Conservation (phyloP, 495 filamentous ascomycete genomes). For the Aspergillus hancockii region DNA sequence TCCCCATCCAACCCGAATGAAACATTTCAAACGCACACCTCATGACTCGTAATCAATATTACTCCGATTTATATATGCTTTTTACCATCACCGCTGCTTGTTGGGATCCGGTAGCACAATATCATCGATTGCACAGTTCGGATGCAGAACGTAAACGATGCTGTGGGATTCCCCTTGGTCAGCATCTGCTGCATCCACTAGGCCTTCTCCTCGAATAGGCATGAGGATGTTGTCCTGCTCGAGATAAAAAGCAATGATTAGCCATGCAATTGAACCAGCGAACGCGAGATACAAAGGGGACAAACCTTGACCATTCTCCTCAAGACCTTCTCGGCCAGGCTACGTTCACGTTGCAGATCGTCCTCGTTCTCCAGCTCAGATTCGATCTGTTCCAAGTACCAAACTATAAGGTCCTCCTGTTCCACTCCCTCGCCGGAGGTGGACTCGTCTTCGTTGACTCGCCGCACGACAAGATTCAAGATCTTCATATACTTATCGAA, state of each 20-base stretch:
- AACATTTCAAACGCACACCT: slow-evolving; percentile 10
- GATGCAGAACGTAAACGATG: slow-evolving; percentile 88
- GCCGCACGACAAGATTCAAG: slow-evolving; percentile 77
- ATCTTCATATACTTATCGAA: slow-evolving; percentile 95
- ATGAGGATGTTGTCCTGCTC: slow-evolving; percentile 86
- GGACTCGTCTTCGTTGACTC: slow-evolving; percentile 75
- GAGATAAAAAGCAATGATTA: slow-evolving; percentile 12
- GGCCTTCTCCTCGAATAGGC: slow-evolving; percentile 82
- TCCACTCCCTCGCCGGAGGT: slow-evolving; percentile 83
- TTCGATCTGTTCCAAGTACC: slow-evolving; percentile 96
- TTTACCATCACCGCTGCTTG: background rate
- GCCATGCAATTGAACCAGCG: slow-evolving; percentile 3
- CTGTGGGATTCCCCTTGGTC: slow-evolving; percentile 50
- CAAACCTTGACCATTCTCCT: slow-evolving; percentile 95
- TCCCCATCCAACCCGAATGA: slow-evolving; percentile 11
- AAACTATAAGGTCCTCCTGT: slow-evolving; percentile 78
- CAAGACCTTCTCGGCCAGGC: slow-evolving; percentile 80
- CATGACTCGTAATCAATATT: slow-evolving; percentile 19
- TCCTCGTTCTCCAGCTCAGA: slow-evolving; percentile 77
- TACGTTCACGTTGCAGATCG: slow-evolving; percentile 74
- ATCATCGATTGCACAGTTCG: slow-evolving; percentile 86
- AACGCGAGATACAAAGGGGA: slow-evolving; percentile 14
- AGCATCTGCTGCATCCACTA: slow-evolving; percentile 58
- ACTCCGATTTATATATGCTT: slow-evolving; percentile 1
- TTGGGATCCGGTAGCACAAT: slow-evolving; percentile 8